These are phyloP conservation scores for Globisporangium irregulare DNA, from an alignment of 352 stramenopile species.

Conservation along the genomic window DNA sequence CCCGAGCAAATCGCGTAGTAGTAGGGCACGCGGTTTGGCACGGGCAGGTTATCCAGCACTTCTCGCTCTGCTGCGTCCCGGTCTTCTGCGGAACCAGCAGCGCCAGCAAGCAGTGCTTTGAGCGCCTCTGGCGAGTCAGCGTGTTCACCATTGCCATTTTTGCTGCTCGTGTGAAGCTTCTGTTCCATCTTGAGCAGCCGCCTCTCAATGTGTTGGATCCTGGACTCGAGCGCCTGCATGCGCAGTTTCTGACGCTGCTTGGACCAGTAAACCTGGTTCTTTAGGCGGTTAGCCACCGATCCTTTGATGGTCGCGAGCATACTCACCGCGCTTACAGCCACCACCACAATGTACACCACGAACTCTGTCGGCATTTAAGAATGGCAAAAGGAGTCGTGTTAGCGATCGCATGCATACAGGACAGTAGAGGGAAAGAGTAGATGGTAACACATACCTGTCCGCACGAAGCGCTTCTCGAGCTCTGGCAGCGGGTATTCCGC, in stretches of 20 bases:
- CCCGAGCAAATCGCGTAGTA: slow-evolving; percentile 88
- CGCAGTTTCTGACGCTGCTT: slow-evolving; percentile 78
- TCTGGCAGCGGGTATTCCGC: slow-evolving; percentile 83
- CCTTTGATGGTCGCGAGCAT: slow-evolving; percentile 90
- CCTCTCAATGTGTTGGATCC: slow-evolving; percentile 65
- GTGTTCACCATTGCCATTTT: neutral
- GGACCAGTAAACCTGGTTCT: slow-evolving; percentile 84
- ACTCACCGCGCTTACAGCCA: slow-evolving; percentile 68
- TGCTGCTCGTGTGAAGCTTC: slow-evolving; percentile 39
- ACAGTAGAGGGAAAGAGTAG: neutral
- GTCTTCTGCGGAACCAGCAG: neutral
- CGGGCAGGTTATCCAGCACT: neutral
- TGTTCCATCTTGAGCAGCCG: slow-evolving; percentile 67
- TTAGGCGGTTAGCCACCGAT: slow-evolving; percentile 77
- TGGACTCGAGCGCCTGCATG: slow-evolving; percentile 71
- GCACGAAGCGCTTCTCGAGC: slow-evolving; percentile 79
- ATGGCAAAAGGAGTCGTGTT: neutral
- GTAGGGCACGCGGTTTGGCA: slow-evolving; percentile 57
- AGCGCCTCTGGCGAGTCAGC: neutral
- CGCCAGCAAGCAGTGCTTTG: slow-evolving; percentile 4
- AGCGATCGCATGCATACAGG: neutral
- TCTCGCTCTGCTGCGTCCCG: neutral
- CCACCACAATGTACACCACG: slow-evolving; percentile 75
- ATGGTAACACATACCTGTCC: slow-evolving; percentile 37
- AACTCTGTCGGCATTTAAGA: slow-evolving; percentile 31